A percentile compares a stretch with the other conserved stretches of the same genome.
phyloP scores from a whole-genome alignment of 108 stramenopile species.

The Fragilariopsis cylindrus region DNA sequence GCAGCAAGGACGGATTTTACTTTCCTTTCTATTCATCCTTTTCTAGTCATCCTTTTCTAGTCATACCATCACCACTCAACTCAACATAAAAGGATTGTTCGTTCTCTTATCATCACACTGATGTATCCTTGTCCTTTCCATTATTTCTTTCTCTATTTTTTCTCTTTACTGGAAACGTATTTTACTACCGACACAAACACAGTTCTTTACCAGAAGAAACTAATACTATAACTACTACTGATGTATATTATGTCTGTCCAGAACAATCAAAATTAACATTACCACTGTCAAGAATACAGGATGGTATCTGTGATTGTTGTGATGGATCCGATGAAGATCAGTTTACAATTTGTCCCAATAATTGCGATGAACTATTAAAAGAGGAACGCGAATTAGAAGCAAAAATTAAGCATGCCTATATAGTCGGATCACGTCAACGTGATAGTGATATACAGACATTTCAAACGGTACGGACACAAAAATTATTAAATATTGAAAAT shows the following conservation, averaged over 20 bases:
- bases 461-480: conserved; percentile 26
- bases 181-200: too few species aligned
- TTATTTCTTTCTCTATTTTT: too few species aligned
- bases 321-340: conserved; percentile 67
- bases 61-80: too few species aligned
- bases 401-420: conserved; percentile 36
- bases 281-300: conserved; percentile 57
- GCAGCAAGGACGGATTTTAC: too few species aligned
- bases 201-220: too few species aligned
- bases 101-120: too few species aligned
- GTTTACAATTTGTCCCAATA: conserved; percentile 42
- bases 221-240: background rate
- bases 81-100: too few species aligned
- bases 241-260: conserved; percentile 47
- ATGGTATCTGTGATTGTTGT: conserved; percentile 87
- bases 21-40: too few species aligned
- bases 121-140: too few species aligned
- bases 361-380: conserved; percentile 58
- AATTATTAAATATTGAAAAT: conserved; percentile 17
- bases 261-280: conserved; percentile 57
- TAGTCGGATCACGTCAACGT: conserved; percentile 46
- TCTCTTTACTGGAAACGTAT: too few species aligned
- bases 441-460: conserved; percentile 43
- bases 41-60: too few species aligned
- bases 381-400: conserved; percentile 43